Base-by-base conservation (phyloP, 495 filamentous ascomycete genomes). In the Glarea lozoyensis region DNA sequence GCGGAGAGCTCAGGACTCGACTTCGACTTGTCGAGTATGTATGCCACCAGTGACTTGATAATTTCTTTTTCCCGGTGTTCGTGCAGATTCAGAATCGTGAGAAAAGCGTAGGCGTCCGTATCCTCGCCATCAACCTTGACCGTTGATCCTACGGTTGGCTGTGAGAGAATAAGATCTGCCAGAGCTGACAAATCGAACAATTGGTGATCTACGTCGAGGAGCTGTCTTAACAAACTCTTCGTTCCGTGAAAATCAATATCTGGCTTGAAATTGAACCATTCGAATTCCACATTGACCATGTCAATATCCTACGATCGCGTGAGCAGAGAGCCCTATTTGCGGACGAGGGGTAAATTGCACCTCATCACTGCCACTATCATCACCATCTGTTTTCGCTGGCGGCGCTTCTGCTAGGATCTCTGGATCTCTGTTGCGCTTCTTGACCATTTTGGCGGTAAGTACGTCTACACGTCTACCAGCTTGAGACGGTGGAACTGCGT, bases 121-220 rank as follows among this genome's bases (percentile, higher is more conserved):
- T 94, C 88, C 53, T 94, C 87, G 43, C 88, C 88, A 41, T 95
- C 90, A 2, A 88, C 82, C 60, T 99, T 99, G 43, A 97, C 86
- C 1, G 90, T 96, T 12, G 88, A 94, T 42, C 93, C 93, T 35
- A 99, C 73, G 10, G 81, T 69, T 11, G 87, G 82, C 60, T 97
- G 93, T 37, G 84, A 81, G 17, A 99, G 70, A 50, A 97, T 88
- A 51, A 97, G 65, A 55, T 96, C 86, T 20, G 87, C 67, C 25
- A 99, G 72, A 0, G 73, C 86, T 13, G 87, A 93, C 45, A 97
- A 72, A 54, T 95, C 82, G 64, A 95, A 86, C 10, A 89, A 70
- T 36, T 82, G 69, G 2, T 80, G 72, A 64, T 97, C 93, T 16
- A 79, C 73, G 62, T 97, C 92, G 63, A 99, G 79, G n/a, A 99